Conservation (phyloP, 352 stramenopile species). For the Pythium utonaiense region DNA sequence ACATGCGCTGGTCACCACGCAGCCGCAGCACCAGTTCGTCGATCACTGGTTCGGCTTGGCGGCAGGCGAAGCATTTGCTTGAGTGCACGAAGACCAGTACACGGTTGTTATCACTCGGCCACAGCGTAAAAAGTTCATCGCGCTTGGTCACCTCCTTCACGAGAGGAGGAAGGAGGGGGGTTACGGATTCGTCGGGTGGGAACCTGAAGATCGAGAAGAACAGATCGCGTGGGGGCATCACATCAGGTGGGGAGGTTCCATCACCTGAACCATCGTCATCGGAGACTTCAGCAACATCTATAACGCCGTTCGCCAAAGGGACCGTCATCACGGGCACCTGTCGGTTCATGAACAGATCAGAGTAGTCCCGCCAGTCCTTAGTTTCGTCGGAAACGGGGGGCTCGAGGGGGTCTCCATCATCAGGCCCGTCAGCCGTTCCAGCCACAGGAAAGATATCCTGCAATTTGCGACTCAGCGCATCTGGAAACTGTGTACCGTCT, state of each 20-base stretch:
- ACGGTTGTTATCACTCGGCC: background rate
- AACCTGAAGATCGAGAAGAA: constrained; percentile 10
- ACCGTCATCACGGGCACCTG: too few species aligned
- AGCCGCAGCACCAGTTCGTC: background rate
- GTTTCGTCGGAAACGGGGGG: background rate
- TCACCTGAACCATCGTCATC: too few species aligned
- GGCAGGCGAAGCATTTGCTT: constrained; percentile 11
- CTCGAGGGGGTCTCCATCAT: background rate
- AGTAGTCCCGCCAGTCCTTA: constrained; percentile 20
- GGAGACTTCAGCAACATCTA: too few species aligned
- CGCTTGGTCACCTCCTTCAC: background rate
- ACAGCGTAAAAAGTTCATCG: background rate
- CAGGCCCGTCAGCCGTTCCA: background rate
- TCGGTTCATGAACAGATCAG: constrained; percentile 14
- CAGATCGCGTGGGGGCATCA: too few species aligned
- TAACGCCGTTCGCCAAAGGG: too few species aligned
- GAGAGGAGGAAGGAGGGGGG: background rate
- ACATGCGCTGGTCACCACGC: background rate
- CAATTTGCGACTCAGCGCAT: background rate
- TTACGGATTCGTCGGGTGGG: background rate
- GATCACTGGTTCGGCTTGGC: constrained; percentile 13
- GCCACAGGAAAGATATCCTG: constrained; percentile 7
- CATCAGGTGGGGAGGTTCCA: too few species aligned
- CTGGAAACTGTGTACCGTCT: background rate
- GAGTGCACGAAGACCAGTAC: constrained; percentile 21